Evolutionary conservation across 345 rosid species (phyloP).

Genomic region (Camelina laxa): DNA sequence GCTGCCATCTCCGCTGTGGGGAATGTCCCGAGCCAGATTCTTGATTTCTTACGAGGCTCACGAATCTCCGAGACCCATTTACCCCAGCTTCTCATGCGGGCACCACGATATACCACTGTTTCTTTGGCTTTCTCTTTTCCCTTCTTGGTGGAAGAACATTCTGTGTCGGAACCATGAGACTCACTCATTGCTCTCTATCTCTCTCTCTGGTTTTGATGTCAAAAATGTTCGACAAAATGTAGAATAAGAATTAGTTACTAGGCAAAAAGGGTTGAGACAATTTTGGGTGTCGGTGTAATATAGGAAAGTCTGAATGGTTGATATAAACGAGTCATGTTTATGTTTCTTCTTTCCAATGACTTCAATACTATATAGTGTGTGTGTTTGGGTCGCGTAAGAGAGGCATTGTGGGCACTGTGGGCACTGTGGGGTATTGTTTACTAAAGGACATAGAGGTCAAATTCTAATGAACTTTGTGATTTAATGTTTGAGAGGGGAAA

Average conservation of each 20-base stretch:
- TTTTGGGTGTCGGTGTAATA: constrained; percentile 12
- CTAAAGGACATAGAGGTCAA: neutral
- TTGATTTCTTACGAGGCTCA: constrained; percentile 79
- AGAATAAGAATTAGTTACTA: neutral
- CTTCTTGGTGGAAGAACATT: constrained; percentile 13
- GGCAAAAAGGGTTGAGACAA: neutral
- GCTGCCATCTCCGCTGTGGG: constrained; percentile 92
- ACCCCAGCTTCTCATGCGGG: constrained; percentile 86
- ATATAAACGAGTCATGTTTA: constrained; percentile 6
- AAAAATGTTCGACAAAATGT: neutral
- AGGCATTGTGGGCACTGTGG: neutral
- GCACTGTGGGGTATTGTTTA: neutral
- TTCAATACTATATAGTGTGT: constrained; percentile 2
- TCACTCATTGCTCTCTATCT: constrained; percentile 8
- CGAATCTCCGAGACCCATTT: constrained; percentile 94
- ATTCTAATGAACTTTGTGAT: no score
- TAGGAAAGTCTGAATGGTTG: neutral
- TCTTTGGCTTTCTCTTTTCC: neutral
- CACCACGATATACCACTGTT: constrained; percentile 60
- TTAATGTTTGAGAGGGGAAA: no score
- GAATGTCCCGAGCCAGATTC: constrained; percentile 91
- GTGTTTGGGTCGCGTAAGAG: neutral
- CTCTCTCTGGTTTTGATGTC: neutral
- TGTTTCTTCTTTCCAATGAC: neutral
- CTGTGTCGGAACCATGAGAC: constrained; percentile 1